Conservation (phyloP, 2,329 filamentous ascomycete species). For the Pseudogymnoascus sp. region DNA sequence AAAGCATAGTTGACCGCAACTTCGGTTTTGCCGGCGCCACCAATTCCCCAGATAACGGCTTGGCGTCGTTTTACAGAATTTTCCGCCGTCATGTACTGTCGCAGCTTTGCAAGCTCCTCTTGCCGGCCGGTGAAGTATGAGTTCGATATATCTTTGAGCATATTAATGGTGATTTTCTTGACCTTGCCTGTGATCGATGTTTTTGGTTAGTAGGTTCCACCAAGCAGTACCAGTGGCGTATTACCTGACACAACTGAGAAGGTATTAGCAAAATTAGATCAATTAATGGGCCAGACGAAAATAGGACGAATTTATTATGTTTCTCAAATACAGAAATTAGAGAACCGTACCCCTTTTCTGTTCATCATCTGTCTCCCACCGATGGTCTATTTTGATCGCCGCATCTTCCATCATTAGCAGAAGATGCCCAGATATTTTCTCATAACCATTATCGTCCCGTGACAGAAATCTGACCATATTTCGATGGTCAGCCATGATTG, state of each 20-base stretch:
- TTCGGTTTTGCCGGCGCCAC: neutral
- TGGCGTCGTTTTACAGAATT: neutral
- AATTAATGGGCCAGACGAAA: neutral
- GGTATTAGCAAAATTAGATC: neutral
- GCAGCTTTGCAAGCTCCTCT: neutral
- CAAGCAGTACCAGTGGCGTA: neutral
- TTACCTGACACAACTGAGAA: neutral
- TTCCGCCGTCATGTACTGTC: neutral
- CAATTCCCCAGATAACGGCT: neutral
- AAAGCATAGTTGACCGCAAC: neutral
- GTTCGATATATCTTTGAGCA: neutral
- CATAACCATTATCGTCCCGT: slow-evolving; percentile 16
- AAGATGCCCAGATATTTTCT: slow-evolving; percentile 14
- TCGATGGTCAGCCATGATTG: slow-evolving; percentile 29
- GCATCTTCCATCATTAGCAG: slow-evolving; percentile 15
- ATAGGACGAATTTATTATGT: neutral
- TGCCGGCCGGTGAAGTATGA: neutral
- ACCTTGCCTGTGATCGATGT: neutral
- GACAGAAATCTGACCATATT: slow-evolving; percentile 29
- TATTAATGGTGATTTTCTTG: neutral
- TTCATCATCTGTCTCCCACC: slow-evolving; percentile 8
- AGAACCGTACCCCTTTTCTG: neutral
- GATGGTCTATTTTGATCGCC: slow-evolving; percentile 13
- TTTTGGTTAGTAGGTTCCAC: neutral
- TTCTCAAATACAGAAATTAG: neutral